These are phyloP conservation scores for Phaeodactylum tricornutum DNA, from an alignment of 108 stramenopile species.

Conservation along the genomic window DNA sequence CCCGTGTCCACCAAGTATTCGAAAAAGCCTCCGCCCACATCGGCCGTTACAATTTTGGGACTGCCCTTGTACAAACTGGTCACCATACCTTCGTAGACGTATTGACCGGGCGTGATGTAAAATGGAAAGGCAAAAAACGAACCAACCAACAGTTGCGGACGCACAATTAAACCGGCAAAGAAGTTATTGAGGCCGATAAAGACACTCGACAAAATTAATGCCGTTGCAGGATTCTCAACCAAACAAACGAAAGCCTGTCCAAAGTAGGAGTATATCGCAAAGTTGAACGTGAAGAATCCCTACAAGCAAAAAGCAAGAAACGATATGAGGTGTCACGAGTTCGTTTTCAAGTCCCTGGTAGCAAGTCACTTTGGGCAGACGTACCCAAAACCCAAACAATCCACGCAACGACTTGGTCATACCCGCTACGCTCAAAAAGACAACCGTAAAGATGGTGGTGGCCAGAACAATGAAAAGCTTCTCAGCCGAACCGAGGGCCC, in stretches of 20 bases:
- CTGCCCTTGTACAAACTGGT: slow-evolving; percentile 37
- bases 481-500: slow-evolving; percentile 54
- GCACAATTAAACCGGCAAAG: slow-evolving; percentile 64
- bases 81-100: slow-evolving; percentile 62
- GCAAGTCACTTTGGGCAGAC: too few relatives aligned
- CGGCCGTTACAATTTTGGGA: slow-evolving; percentile 27
- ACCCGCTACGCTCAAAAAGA: not conserved
- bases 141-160: slow-evolving; percentile 44
- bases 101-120: slow-evolving; percentile 64
- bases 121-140: slow-evolving; percentile 37
- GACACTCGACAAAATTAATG: slow-evolving; percentile 48
- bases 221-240: slow-evolving; percentile 43
- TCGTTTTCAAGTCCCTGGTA: too few relatives aligned
- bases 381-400: slow-evolving; percentile 9
- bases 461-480: slow-evolving; percentile 32
- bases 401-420: not conserved
- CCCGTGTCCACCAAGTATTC: slow-evolving; percentile 16
- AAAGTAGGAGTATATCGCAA: slow-evolving; percentile 66
- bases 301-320: too few relatives aligned
- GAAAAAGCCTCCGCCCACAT: slow-evolving; percentile 36
- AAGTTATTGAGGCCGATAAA: slow-evolving; percentile 73
- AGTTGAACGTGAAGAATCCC: slow-evolving; percentile 63
- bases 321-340: too few relatives aligned
- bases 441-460: slow-evolving; percentile 5
- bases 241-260: slow-evolving; percentile 71